phyloP scores from a whole-genome alignment of 192 early-diverging fungal species.

The Coemansia sp. region DNA sequence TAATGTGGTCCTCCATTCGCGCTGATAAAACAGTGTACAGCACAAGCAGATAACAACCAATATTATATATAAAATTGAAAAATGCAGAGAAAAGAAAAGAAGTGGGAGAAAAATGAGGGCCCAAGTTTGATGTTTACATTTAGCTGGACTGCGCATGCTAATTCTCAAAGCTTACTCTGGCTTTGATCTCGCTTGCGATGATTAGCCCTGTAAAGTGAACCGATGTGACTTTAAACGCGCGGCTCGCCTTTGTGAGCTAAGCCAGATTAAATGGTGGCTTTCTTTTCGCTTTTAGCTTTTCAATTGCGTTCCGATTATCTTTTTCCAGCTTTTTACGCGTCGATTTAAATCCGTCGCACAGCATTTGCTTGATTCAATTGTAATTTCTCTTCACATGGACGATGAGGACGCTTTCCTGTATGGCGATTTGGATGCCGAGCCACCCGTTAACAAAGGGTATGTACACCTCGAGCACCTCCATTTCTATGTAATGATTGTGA shows the following conservation, averaged over 20 bases:
- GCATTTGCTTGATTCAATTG: neutral
- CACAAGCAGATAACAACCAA: neutral
- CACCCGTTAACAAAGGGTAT: neutral
- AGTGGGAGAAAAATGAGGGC: neutral
- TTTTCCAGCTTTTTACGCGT: neutral
- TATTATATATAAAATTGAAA: slow-evolving; percentile 8
- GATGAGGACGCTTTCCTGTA: slow-evolving; percentile 54
- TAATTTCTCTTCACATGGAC: slow-evolving; percentile 30
- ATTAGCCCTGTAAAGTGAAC: neutral
- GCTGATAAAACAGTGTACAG: neutral
- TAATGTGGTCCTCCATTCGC: slow-evolving; percentile 61
- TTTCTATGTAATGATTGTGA: neutral
- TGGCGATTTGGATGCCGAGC: slow-evolving; percentile 25
- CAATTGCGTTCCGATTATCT: neutral
- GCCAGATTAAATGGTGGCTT: neutral
- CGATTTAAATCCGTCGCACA: neutral
- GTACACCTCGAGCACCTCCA: neutral
- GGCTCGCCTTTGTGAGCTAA: neutral
- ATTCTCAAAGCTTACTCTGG: neutral
- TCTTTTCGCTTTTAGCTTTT: neutral
- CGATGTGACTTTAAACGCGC: neutral
- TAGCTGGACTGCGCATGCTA: neutral
- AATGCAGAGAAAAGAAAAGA: neutral
- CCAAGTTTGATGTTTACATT: neutral
- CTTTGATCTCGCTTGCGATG: neutral